Evolutionary conservation across 2,329 filamentous ascomycete genomes (phyloP).

Genomic region (Pyricularia pennisetigena): DNA sequence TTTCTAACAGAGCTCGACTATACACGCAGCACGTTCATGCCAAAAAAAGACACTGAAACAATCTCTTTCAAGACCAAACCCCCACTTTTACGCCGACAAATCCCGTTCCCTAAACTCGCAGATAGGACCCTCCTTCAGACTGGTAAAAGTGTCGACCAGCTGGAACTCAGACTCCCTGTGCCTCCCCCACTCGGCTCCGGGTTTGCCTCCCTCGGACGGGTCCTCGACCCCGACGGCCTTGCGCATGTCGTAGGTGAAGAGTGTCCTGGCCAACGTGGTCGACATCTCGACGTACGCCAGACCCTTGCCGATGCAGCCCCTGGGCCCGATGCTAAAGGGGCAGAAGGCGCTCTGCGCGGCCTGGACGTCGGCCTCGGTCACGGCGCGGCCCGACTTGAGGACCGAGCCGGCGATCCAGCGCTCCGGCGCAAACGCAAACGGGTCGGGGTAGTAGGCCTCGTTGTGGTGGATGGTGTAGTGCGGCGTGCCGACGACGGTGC

Average conservation of each 20-base stretch:
- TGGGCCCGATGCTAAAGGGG: constrained; percentile 60
- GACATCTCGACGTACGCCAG: constrained; percentile 60
- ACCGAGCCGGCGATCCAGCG: constrained; percentile 47
- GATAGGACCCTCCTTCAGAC: constrained; percentile 60
- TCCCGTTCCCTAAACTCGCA: constrained; percentile 44
- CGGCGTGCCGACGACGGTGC: constrained; percentile 53
- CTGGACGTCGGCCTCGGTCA: constrained; percentile 39
- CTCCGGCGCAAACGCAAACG: constrained; percentile 52
- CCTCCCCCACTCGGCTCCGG: constrained; percentile 40
- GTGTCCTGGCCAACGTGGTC: constrained; percentile 48
- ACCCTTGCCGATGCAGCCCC: constrained; percentile 64
- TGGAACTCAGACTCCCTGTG: constrained; percentile 54
- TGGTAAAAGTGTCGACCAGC: constrained; percentile 63
- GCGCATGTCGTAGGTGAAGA: constrained; percentile 53
- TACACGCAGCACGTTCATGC: background rate
- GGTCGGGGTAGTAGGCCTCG: constrained; percentile 47
- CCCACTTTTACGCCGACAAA: constrained; percentile 6
- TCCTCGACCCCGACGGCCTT: constrained; percentile 36
- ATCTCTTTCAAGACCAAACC: background rate
- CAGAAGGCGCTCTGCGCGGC: constrained; percentile 61
- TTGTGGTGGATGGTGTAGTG: constrained; percentile 64
- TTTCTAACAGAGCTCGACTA: background rate
- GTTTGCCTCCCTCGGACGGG: constrained; percentile 38
- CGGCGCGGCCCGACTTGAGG: constrained; percentile 18
- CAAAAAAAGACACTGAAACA: background rate